Evolutionary conservation across 164 flowering plant species (phyloP), one percentile per base, ranked within the genome.

Genomic region (Kingdonia uniflora): DNA sequence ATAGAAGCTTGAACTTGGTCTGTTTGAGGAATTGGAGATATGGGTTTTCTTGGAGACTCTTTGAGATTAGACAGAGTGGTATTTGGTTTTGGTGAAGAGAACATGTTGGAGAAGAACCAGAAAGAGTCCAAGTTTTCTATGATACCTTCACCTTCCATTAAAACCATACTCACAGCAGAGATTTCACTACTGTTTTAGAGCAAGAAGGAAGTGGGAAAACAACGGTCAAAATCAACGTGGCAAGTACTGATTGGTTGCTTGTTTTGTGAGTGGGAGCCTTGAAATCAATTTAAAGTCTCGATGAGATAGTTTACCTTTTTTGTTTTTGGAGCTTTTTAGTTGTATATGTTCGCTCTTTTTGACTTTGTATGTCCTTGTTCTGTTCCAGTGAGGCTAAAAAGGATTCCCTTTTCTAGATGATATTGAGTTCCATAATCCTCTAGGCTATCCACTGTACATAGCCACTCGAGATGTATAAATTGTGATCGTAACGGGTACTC

Each of bases 81-180:
- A 17, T 37, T 44, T 14, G 49, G n/a, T 26, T 38, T 8, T 35
- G 44, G 50, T 60, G 35, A 10, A 29, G 66, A 53, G 14, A 72
- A 45, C 25, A 71, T 51, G 49, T 61, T 75, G 64, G 64, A 54
- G 73, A 60, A 78, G 60, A 67, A 73, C 77, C 80, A 78, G 43
- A 69, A 52, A 63, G 57, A 51, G 29, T 78, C 82, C 0, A 73
- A 56, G 41, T 57, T 49, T 54, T 73, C 76, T 22, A 67, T 7
- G 40, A 73, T 25, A 44, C 52, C 20, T 33, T 37, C 52, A 20
- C 42, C 50, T 5, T 68, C 79, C 77, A 76, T 76, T 24, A 49
- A 42, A 57, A 42, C 52, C 33, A 24, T 1, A 46, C 37, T 45
- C 35, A 20, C 59, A 42, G 2, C 44, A 33, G 3, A n/a, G 4